A percentile compares a stretch with the other conserved stretches of the same genome.
These are phyloP conservation scores for Chimonanthus praecox DNA, from an alignment of 164 flowering plant genomes.

Conservation along the genomic window DNA sequence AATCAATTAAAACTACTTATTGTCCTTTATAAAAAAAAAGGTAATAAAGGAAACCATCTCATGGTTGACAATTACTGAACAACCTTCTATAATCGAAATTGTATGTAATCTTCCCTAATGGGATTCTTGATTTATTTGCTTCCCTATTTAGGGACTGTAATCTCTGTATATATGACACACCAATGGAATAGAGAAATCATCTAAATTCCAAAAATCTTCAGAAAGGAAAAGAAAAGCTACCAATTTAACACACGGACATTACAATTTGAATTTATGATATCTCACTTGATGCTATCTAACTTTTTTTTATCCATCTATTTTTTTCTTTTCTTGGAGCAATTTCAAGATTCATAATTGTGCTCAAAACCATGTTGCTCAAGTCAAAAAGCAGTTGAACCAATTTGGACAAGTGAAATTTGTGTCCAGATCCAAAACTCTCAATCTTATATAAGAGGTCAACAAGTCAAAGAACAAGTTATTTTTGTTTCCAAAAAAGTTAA, in stretches of 20 bases:
- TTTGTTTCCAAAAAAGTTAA: no score
- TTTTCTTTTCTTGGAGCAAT: neutral
- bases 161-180: no score
- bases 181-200: no score
- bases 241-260: neutral
- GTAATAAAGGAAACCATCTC: no score
- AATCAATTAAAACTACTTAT: neutral
- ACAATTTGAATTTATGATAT: neutral
- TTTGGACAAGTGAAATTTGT: neutral
- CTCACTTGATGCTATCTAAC: neutral
- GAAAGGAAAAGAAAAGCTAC: neutral
- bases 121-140: no score
- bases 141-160: no score
- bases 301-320: no score
- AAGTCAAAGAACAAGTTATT: no score
- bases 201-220: no score
- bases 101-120: no score
- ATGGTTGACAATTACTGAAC: neutral
- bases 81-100: neutral
- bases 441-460: neutral
- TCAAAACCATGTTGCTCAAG: neutral
- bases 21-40: no score
- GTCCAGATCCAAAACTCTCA: neutral
- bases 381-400: neutral
- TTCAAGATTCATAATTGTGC: neutral